Conservation (phyloP, 2,329 filamentous ascomycete species). For the Fusarium denticulatum region DNA sequence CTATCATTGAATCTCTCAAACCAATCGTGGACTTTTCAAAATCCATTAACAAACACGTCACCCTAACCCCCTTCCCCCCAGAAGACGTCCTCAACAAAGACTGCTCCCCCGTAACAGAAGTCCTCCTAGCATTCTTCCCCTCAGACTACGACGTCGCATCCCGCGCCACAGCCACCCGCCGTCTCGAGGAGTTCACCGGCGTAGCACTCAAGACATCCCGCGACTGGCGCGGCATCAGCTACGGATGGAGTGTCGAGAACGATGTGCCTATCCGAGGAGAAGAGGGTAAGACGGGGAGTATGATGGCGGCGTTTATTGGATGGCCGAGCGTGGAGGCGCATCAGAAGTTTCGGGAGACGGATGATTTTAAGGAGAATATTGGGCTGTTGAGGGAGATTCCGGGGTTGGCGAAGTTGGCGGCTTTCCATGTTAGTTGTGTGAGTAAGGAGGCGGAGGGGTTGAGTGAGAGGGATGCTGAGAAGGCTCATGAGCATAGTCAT, state of each 20-base stretch:
- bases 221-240: constrained; percentile 40
- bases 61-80: constrained; percentile 31
- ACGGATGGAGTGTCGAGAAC: constrained; percentile 48
- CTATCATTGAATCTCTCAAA: constrained; percentile 32
- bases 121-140: constrained; percentile 37
- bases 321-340: constrained; percentile 54
- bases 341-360: constrained; percentile 47
- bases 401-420: constrained; percentile 30
- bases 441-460: constrained; percentile 23
- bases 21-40: constrained; percentile 28
- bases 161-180: constrained; percentile 29
- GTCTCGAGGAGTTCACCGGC: constrained; percentile 27
- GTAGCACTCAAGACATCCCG: constrained; percentile 30
- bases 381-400: constrained; percentile 38
- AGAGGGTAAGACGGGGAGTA: constrained; percentile 38
- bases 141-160: constrained; percentile 30
- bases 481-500: constrained; percentile 27
- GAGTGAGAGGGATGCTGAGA: constrained; percentile 12
- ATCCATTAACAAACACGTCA: constrained; percentile 36
- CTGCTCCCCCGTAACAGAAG: constrained; percentile 36
- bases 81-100: constrained; percentile 36
- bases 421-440: constrained; percentile 38
- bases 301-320: constrained; percentile 46
- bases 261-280: constrained; percentile 46
- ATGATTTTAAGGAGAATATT: constrained; percentile 49